Conservation (phyloP, 2,329 filamentous ascomycete genomes). For the Seiridium unicorne region DNA sequence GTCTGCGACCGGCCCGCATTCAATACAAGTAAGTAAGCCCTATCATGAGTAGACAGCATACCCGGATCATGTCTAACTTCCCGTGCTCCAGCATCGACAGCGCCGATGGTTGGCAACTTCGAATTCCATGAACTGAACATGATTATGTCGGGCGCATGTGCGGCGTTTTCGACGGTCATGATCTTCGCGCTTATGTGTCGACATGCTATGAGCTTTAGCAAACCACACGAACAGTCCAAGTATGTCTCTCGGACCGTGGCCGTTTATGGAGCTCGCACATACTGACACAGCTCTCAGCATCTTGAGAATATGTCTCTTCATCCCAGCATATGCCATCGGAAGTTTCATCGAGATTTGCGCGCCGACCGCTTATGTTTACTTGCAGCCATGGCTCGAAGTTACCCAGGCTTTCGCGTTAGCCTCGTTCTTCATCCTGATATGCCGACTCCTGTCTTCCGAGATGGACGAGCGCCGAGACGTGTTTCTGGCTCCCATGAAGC, state of each 20-base stretch:
- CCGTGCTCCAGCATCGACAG: not conserved
- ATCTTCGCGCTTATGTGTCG: constrained; percentile 1
- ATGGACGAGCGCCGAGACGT: constrained; percentile 25
- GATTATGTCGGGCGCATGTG: constrained; percentile 3
- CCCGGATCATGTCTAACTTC: not conserved
- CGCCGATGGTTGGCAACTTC: not conserved
- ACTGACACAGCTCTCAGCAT: constrained; percentile 23
- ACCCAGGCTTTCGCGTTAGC: constrained; percentile 38
- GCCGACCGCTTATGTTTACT: constrained; percentile 35
- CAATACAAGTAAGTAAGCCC: not conserved
- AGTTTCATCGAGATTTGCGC: constrained; percentile 36
- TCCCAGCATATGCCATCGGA: constrained; percentile 37
- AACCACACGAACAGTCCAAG: constrained; percentile 8
- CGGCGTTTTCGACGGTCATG: not conserved
- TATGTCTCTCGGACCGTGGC: not conserved
- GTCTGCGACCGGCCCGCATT: constrained; percentile 1
- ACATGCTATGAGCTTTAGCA: constrained; percentile 4
- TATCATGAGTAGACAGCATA: not conserved
- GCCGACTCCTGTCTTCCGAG: constrained; percentile 34
- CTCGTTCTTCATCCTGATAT: constrained; percentile 43
- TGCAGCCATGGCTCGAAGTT: constrained; percentile 35
- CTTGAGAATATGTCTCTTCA: constrained; percentile 37
- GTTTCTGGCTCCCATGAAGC: constrained; percentile 34
- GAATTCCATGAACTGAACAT: constrained; percentile 4
- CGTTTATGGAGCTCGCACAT: not conserved